Percentiles rank a stretch among this genome's conserved stretches.
Conservation (phyloP, 257 asterid genomes). For the Nicotiana attenuata region DNA sequence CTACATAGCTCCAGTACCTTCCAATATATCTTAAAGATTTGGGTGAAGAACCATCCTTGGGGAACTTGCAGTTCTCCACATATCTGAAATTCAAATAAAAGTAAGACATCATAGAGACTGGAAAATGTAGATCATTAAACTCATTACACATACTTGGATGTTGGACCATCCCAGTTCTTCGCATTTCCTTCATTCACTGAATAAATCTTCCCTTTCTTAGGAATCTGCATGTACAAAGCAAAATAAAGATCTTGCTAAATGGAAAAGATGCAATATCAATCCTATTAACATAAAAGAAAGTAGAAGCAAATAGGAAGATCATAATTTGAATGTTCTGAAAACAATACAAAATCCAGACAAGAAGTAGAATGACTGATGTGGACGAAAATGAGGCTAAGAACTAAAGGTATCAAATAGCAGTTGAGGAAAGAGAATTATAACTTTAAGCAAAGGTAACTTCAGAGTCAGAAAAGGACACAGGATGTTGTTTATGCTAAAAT, state of each 20-base stretch:
- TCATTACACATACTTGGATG: constrained; percentile 53
- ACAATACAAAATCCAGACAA: neutral
- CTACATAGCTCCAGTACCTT: constrained; percentile 44
- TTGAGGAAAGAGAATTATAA: too few relatives aligned
- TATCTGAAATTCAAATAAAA: constrained; percentile 40
- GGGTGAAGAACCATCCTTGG: constrained; percentile 81
- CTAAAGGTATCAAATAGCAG: neutral
- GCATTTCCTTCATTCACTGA: constrained; percentile 98
- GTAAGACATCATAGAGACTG: constrained; percentile 2
- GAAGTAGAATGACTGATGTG: neutral
- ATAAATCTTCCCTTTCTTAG: constrained; percentile 76
- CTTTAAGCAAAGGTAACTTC: too few relatives aligned
- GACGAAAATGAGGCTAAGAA: neutral
- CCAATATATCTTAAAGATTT: constrained; percentile 94
- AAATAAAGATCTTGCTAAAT: neutral
- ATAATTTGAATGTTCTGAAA: neutral
- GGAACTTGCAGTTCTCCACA: constrained; percentile 84
- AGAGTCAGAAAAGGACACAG: too few relatives aligned
- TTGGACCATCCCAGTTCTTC: constrained; percentile 88
- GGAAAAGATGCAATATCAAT: neutral
- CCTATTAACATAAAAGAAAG: neutral
- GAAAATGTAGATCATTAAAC: neutral
- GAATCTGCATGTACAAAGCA: constrained; percentile 47
- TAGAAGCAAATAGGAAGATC: neutral
- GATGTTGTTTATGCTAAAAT: too few relatives aligned